These are phyloP conservation scores for Logfia minima DNA, from an alignment of 129 eudicot species.

Conservation along the genomic window DNA sequence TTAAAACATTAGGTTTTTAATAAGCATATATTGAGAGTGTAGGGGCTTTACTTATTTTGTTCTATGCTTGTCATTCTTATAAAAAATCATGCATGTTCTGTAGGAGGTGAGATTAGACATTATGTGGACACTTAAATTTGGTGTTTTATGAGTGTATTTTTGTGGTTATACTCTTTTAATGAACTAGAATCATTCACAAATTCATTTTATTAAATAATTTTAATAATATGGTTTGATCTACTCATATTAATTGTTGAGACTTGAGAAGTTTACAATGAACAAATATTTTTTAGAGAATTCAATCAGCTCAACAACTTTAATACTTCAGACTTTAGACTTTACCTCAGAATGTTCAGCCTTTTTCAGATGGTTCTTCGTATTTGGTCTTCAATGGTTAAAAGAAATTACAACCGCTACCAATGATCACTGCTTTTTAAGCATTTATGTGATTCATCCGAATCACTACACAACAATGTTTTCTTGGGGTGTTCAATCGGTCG, in stretches of 20 bases:
- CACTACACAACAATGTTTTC: background rate
- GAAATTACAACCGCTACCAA: background rate
- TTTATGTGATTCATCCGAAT: background rate
- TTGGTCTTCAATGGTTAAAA: background rate
- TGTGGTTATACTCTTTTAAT: background rate
- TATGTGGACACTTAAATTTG: background rate
- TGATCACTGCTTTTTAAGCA: background rate
- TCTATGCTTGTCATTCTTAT: slow-evolving; percentile 1
- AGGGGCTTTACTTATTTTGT: background rate
- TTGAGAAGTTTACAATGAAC: background rate
- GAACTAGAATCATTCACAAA: background rate
- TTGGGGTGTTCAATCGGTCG: no score
- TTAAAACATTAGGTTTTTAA: background rate
- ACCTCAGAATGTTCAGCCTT: background rate
- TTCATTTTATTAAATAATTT: no score
- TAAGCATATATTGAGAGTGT: slow-evolving; percentile 15
- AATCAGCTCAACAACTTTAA: background rate
- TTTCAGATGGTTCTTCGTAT: background rate
- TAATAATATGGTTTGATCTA: background rate
- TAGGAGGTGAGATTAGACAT: slow-evolving; percentile 1
- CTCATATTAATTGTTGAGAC: background rate
- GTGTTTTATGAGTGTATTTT: background rate
- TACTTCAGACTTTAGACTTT: background rate
- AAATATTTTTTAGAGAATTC: background rate
- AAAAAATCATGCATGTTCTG: background rate